These are phyloP conservation scores for Cupressus sempervirens DNA, from an alignment of 75 land plant genomes.

Conservation along the genomic window DNA sequence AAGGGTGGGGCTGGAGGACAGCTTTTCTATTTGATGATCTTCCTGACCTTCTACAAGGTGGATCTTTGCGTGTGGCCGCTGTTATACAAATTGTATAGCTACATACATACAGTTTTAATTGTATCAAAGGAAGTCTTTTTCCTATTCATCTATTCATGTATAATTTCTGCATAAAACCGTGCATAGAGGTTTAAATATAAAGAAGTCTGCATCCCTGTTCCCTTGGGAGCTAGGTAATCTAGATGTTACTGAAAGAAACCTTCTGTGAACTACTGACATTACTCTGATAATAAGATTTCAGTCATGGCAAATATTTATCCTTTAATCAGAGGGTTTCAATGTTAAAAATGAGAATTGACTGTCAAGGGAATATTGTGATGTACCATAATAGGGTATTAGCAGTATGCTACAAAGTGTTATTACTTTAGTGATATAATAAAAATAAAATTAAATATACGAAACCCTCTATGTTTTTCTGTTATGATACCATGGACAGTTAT, in stretches of 20 bases:
- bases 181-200: neutral
- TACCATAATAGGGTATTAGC: neutral
- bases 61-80: slow-evolving; percentile 75
- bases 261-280: neutral
- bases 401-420: neutral
- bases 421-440: neutral
- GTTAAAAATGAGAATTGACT: neutral
- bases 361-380: neutral
- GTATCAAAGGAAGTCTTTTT: neutral
- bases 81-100: slow-evolving; percentile 78
- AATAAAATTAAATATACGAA: neutral
- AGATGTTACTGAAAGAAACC: neutral
- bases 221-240: neutral
- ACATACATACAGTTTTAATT: neutral
- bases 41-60: slow-evolving; percentile 81
- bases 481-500: neutral
- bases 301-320: neutral
- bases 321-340: neutral
- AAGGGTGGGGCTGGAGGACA: slow-evolving; percentile 99
- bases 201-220: neutral
- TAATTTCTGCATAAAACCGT: neutral
- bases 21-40: slow-evolving; percentile 93
- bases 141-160: neutral
- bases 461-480: neutral
- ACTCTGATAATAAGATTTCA: neutral